A percentile compares a stretch with the other conserved stretches of the same genome.
phyloP scores from a whole-genome alignment of 257 asterid genomes.

The Solanum piurae region DNA sequence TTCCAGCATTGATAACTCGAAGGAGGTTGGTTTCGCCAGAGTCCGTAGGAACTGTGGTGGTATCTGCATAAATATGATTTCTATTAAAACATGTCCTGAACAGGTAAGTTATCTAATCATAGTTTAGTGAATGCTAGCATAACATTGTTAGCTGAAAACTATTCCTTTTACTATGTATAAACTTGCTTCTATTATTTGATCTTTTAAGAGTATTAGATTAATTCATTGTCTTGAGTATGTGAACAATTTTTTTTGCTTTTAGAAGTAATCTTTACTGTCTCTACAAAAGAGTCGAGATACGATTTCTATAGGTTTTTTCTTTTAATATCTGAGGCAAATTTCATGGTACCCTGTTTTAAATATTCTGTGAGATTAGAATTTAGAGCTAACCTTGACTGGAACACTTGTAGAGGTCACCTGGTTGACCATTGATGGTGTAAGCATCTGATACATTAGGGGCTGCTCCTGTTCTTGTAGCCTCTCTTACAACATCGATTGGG shows the following conservation, averaged over 20 bases:
- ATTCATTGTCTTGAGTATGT: background rate
- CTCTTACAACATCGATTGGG: conserved; percentile 61
- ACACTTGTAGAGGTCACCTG: conserved; percentile 88
- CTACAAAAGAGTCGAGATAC: background rate
- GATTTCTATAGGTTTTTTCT: background rate
- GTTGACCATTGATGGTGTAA: conserved; percentile 89
- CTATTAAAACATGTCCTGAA: background rate
- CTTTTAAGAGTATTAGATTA: background rate
- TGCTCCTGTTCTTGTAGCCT: conserved; percentile 74
- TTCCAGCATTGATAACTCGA: conserved; percentile 61
- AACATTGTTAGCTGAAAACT: background rate
- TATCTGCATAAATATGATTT: conserved; percentile 33
- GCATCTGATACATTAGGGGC: conserved; percentile 77
- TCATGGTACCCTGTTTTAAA: background rate
- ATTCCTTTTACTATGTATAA: background rate
- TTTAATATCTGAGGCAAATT: background rate
- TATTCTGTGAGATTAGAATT: conserved; percentile 26
- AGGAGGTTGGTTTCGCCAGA: conserved; percentile 71
- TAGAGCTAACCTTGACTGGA: conserved; percentile 45
- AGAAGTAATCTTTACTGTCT: background rate
- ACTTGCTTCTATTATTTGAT: background rate
- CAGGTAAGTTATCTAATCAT: background rate
- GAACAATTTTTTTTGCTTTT: too few relatives aligned
- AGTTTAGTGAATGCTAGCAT: background rate
- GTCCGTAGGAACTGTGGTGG: conserved; percentile 31